Conservation (phyloP, 768 basidiomycete genomes). For the Hydnum rufescens region DNA sequence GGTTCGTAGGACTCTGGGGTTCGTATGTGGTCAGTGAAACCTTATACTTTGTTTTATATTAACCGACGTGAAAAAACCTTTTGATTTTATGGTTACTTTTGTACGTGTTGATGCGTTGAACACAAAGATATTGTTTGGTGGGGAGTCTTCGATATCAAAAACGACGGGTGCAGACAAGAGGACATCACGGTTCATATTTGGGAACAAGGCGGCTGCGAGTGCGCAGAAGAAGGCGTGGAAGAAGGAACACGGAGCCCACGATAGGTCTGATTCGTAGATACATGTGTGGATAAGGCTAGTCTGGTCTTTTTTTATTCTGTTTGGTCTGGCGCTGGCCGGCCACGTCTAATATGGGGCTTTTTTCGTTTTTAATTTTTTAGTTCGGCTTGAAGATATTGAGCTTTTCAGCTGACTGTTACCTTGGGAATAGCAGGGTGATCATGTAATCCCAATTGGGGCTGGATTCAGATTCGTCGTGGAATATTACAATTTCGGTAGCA, state of each 20-base stretch:
- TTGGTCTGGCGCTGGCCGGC: no score
- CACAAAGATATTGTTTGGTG: conserved; percentile 22
- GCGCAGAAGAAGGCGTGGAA: conserved; percentile 39
- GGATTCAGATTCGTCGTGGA: no score
- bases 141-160: conserved; percentile 35
- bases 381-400: no score
- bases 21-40: conserved; percentile 41
- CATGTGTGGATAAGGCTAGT: no score
- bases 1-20: conserved; percentile 41
- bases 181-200: conserved; percentile 62
- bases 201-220: conserved; percentile 49
- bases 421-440: no score
- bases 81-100: conserved; percentile 27
- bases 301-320: no score
- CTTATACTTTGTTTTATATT: neutral
- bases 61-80: conserved; percentile 14
- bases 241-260: conserved; percentile 24
- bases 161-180: conserved; percentile 69
- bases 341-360: no score
- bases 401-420: no score
- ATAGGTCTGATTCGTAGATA: no score
- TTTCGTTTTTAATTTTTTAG: no score
- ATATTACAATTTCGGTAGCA: no score
- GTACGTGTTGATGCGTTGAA: neutral
- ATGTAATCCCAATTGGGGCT: no score